Evolutionary conservation across 2,329 filamentous ascomycete species (phyloP).

Genomic region (Trichophyton schoenleinii): DNA sequence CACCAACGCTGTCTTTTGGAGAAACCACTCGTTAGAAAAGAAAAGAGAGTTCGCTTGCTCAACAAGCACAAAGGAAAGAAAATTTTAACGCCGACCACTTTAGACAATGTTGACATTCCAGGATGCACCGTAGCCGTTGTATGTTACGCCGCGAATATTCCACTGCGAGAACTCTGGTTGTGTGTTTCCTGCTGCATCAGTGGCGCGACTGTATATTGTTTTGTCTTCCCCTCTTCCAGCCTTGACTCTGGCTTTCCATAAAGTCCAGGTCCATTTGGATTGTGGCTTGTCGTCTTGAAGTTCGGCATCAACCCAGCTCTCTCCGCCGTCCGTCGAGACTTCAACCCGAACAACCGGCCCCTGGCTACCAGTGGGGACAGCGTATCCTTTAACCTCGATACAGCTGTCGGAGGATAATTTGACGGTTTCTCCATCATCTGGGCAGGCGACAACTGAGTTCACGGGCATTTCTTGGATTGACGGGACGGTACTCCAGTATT

Average conservation of each 20-base stretch:
- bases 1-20: too few relatives aligned
- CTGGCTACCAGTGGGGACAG: conserved; percentile 40
- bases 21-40: not conserved
- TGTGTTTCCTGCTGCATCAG: conserved; percentile 41
- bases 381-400: conserved; percentile 44
- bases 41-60: not conserved
- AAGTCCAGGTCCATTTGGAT: conserved; percentile 44
- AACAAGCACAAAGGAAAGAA: not conserved
- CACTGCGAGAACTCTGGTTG: conserved; percentile 40
- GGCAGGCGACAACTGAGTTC: conserved; percentile 43
- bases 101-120: conserved; percentile 35
- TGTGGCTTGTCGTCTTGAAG: conserved; percentile 18
- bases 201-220: conserved; percentile 43
- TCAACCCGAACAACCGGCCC: conserved; percentile 44
- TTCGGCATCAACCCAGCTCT: conserved; percentile 39
- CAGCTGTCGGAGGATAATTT: conserved; percentile 26
- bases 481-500: conserved; percentile 40
- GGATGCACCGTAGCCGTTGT: conserved; percentile 48
- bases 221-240: conserved; percentile 28
- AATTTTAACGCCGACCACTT: not conserved
- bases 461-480: conserved; percentile 45
- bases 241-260: conserved; percentile 40
- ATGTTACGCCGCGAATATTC: conserved; percentile 49
- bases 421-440: conserved; percentile 35
- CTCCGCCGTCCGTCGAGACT: conserved; percentile 39